These are phyloP conservation scores for Torulaspora quercuum DNA, from an alignment of 805 yeast genomes.

Conservation along the genomic window DNA sequence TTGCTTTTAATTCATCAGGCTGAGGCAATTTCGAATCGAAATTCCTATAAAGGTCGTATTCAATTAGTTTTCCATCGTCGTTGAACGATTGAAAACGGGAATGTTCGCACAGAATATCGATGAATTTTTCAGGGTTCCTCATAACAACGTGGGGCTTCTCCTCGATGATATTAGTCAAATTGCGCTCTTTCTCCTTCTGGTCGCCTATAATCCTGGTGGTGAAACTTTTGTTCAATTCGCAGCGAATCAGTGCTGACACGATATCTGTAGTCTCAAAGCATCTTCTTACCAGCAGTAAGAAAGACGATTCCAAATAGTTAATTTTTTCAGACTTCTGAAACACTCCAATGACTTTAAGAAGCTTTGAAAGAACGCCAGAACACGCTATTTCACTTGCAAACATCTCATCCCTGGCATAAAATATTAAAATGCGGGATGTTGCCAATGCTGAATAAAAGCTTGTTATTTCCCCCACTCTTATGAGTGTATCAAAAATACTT, in stretches of 20 bases:
- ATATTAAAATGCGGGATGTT: slow-evolving; percentile 51
- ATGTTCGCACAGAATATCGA: slow-evolving; percentile 43
- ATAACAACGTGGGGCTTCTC: slow-evolving; percentile 47
- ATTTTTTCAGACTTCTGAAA: slow-evolving; percentile 39
- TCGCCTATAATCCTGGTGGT: slow-evolving; percentile 35
- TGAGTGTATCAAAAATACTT: slow-evolving; percentile 43
- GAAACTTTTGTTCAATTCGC: slow-evolving; percentile 49
- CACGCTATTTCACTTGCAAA: slow-evolving; percentile 42
- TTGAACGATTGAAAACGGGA: slow-evolving; percentile 46
- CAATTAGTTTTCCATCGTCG: slow-evolving; percentile 34
- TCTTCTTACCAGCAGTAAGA: slow-evolving; percentile 57
- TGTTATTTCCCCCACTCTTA: slow-evolving; percentile 41
- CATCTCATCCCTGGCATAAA: slow-evolving; percentile 48
- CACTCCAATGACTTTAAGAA: slow-evolving; percentile 45
- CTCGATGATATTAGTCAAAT: slow-evolving; percentile 45
- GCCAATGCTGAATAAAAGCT: slow-evolving; percentile 49
- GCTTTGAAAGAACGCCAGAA: slow-evolving; percentile 45
- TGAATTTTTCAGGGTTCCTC: slow-evolving; percentile 48
- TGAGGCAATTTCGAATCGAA: slow-evolving; percentile 22
- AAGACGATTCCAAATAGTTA: slow-evolving; percentile 44
- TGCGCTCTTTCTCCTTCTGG: slow-evolving; percentile 39
- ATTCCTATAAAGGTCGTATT: slow-evolving; percentile 31
- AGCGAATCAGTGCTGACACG: slow-evolving; percentile 46
- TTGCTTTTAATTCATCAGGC: slow-evolving; percentile 19
- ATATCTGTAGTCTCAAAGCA: slow-evolving; percentile 61